Base-by-base conservation (phyloP, 805 yeast genomes). In the Candida montana region DNA sequence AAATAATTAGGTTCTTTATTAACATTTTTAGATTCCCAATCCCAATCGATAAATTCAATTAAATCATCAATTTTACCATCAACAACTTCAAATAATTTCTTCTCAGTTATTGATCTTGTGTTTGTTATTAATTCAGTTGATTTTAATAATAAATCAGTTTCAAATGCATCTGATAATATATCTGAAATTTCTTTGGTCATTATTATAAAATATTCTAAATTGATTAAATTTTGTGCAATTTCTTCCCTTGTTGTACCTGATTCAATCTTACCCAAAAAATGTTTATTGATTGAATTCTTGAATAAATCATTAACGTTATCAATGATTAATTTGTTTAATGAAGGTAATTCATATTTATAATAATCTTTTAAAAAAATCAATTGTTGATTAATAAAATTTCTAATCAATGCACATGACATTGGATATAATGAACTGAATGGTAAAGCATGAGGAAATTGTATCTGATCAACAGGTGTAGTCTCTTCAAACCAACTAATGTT, bases 351-450 rank as follows among this genome's bases (percentile, higher is more conserved):
- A 48, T 77, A 83, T 49, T 81, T 80, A 47, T 74, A 74, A 54
- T 80, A 82, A 49, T 79, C 80, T 37, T 75, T 76, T 31, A 84
- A 63, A 54, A 90, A 93, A 16, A 68, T 64, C n/a, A 76, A 68
- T 39, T 85, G 72, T 45, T 78, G 78, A 23, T 75, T 71, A 17
- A 90, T 72, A 31, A 84, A 77, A 15, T 78, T 72, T 41, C 87
- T 72, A 16, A 86, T 62, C 29, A 85, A 80, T 19, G 87, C 76
- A 61, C 97, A 91, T 26, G 88, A 78, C 64, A 87, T 83, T 20
- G 95, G 90, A 54, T 88, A 90, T 45, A 88, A 79, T 42, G 85
- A 83, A 39, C 96, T 86, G 56, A 91, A 93, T 13, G 98, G 97
- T 40, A 91, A 64, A 0, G 82, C 77, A 46, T 79, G 69, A 2